Evolutionary conservation across 2,329 filamentous ascomycete genomes (phyloP).

Genomic region (Pestalotiopsis fici): DNA sequence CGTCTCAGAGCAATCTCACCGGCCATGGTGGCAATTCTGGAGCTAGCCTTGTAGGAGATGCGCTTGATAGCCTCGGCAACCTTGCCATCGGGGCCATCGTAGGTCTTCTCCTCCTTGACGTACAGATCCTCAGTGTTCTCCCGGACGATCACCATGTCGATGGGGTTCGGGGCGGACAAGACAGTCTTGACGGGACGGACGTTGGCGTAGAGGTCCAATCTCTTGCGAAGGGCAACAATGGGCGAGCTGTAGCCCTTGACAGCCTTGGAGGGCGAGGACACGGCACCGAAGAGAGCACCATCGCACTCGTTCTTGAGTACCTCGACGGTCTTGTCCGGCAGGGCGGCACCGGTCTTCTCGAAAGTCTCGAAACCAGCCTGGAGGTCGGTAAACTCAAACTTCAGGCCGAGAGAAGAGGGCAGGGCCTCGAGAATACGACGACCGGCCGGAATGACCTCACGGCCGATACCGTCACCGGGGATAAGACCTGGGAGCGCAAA

Average conservation of each 20-base stretch:
- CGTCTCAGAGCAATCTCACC: slow-evolving; percentile 90
- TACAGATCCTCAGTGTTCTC: slow-evolving; percentile 99
- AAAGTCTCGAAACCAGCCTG: slow-evolving; percentile 94
- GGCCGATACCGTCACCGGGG: slow-evolving; percentile 96
- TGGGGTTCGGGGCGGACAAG: slow-evolving; percentile 63
- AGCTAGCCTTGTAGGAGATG: slow-evolving; percentile 83
- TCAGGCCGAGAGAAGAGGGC: slow-evolving; percentile 84
- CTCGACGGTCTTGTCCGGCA: slow-evolving; percentile 89
- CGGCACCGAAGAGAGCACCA: slow-evolving; percentile 93
- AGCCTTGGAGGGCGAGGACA: slow-evolving; percentile 85
- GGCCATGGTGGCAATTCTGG: slow-evolving; percentile 87
- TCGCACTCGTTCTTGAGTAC: slow-evolving; percentile 90
- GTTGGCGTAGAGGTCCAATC: slow-evolving; percentile 93
- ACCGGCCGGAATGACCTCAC: slow-evolving; percentile 95
- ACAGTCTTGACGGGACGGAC: slow-evolving; percentile 93
- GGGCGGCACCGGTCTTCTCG: slow-evolving; percentile 81
- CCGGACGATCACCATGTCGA: slow-evolving; percentile 96
- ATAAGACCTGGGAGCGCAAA: slow-evolving; percentile 71
- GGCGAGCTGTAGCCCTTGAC: slow-evolving; percentile 96
- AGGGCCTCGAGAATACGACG: slow-evolving; percentile 91
- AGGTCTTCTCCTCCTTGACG: slow-evolving; percentile 93
- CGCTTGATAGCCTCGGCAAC: slow-evolving; percentile 98
- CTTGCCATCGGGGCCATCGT: slow-evolving; percentile 73
- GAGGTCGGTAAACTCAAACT: slow-evolving; percentile 92
- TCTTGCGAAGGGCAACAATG: slow-evolving; percentile 95